A percentile compares a stretch with the other conserved stretches of the same genome.
These are phyloP conservation scores for Schwanniomyces pseudopolymorphus DNA, from an alignment of 805 yeast species.

Conservation along the genomic window DNA sequence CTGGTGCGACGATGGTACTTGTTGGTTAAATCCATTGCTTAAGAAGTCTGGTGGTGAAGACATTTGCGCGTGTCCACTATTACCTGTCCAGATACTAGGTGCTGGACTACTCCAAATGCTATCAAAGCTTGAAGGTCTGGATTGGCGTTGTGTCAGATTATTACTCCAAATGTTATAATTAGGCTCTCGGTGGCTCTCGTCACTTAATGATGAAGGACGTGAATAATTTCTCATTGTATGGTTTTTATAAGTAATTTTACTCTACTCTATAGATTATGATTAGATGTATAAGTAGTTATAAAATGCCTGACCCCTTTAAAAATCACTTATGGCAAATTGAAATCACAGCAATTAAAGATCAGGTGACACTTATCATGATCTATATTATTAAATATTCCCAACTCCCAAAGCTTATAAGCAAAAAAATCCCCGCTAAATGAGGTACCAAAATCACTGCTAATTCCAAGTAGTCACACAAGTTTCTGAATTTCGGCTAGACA, in stretches of 20 bases:
- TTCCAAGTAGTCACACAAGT: not conserved
- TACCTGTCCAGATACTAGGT: slow-evolving; percentile 4
- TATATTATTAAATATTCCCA: not conserved
- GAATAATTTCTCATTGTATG: slow-evolving; percentile 4
- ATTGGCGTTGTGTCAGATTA: slow-evolving; percentile 1
- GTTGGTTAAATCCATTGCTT: slow-evolving; percentile 3
- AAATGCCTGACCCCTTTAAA: slow-evolving; percentile 6
- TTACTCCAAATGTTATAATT: slow-evolving; percentile 4
- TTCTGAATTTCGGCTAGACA: not conserved
- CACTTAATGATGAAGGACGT: slow-evolving; percentile 11
- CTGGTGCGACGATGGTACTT: not conserved
- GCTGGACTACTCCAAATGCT: slow-evolving; percentile 15
- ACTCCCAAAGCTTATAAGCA: not conserved
- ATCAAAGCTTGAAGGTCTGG: slow-evolving; percentile 14
- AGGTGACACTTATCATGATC: slow-evolving; percentile 5
- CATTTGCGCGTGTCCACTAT: not conserved
- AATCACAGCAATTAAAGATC: slow-evolving; percentile 7
- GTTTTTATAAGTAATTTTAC: not conserved
- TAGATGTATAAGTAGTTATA: not conserved
- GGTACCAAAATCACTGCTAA: not conserved
- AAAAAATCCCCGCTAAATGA: not conserved
- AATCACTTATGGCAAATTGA: slow-evolving; percentile 3
- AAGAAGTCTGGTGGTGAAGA: slow-evolving; percentile 5
- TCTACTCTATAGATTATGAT: not conserved
- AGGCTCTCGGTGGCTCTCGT: slow-evolving; percentile 3